Evolutionary conservation across 768 basidiomycete species (phyloP).

Genomic region (Coprinellus aureogranulatus): DNA sequence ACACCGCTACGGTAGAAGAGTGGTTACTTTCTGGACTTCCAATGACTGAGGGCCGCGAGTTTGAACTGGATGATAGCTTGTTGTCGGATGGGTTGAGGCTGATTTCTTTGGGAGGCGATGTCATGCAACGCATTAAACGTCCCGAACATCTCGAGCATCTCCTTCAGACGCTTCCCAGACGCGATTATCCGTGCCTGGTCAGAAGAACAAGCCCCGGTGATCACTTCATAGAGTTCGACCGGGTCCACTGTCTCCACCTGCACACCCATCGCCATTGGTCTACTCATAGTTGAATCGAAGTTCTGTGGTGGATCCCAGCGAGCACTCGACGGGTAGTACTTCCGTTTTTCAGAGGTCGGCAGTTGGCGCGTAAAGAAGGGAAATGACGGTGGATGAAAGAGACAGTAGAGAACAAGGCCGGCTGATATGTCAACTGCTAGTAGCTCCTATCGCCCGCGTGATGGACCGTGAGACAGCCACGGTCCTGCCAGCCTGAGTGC

Average conservation of each 20-base stretch:
- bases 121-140: constrained; percentile 69
- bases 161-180: constrained; percentile 60
- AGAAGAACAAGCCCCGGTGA: constrained; percentile 72
- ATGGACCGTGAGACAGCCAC: neutral
- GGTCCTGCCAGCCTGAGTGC: too few relatives aligned
- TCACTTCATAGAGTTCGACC: constrained; percentile 63
- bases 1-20: constrained; percentile 13
- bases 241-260: constrained; percentile 48
- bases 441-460: neutral
- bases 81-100: constrained; percentile 68
- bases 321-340: too few relatives aligned
- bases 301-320: neutral
- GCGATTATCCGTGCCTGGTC: constrained; percentile 53
- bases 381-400: neutral
- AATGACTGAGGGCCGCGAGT: constrained; percentile 69
- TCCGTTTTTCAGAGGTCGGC: too few relatives aligned
- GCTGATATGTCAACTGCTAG: neutral
- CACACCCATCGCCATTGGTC: constrained; percentile 24
- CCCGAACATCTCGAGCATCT: constrained; percentile 66
- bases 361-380: neutral
- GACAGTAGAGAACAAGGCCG: neutral
- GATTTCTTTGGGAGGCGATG: constrained; percentile 59
- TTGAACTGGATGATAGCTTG: constrained; percentile 90
- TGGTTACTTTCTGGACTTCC: constrained; percentile 71
- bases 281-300: neutral